Conservation (phyloP, 805 yeast genomes). For the Sungouiella blattae region DNA sequence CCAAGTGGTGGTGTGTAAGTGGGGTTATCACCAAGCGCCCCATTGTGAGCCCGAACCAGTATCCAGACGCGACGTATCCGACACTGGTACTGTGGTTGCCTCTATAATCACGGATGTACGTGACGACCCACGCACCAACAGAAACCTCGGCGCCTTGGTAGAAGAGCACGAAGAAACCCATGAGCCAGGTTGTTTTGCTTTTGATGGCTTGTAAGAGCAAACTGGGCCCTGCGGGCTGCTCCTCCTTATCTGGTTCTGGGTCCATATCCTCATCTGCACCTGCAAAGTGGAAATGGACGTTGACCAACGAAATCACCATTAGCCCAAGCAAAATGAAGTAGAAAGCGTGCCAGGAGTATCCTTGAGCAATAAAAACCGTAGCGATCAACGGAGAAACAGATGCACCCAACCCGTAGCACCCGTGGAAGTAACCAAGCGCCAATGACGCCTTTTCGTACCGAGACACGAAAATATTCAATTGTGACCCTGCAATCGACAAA, state of each 20-base stretch:
- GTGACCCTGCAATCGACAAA: constrained; percentile 46
- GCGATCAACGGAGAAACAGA: constrained; percentile 65
- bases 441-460: constrained; percentile 52
- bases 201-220: constrained; percentile 34
- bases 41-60: constrained; percentile 66
- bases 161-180: constrained; percentile 53
- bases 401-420: constrained; percentile 70
- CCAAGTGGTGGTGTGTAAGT: constrained; percentile 33
- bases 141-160: constrained; percentile 71
- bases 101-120: constrained; percentile 56
- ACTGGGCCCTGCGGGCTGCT: background rate
- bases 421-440: constrained; percentile 62
- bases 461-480: constrained; percentile 49
- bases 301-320: constrained; percentile 28
- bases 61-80: constrained; percentile 66
- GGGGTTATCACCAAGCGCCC: constrained; percentile 57
- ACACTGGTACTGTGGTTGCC: constrained; percentile 43
- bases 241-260: constrained; percentile 8
- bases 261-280: constrained; percentile 47
- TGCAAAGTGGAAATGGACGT: constrained; percentile 42
- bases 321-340: constrained; percentile 48
- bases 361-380: constrained; percentile 48
- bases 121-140: constrained; percentile 68
- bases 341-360: constrained; percentile 52
- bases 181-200: constrained; percentile 41